Percentiles rank a stretch among this genome's conserved stretches.
Conservation (phyloP, 768 basidiomycete species). For the Lactarius indigo region DNA sequence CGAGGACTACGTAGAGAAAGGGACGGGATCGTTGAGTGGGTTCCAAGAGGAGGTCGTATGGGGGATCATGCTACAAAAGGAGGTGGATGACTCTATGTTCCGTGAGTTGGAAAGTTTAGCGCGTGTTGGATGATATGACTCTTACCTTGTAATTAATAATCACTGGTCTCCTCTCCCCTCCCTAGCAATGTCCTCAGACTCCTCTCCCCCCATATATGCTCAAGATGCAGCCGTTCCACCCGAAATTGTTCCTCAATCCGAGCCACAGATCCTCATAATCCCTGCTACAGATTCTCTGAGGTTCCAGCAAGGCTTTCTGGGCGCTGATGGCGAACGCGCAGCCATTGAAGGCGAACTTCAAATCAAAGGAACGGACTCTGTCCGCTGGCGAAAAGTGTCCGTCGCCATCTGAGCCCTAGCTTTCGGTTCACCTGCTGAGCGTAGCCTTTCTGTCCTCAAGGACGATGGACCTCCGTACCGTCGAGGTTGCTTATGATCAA, state of each 20-base stretch:
- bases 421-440: conserved; percentile 21
- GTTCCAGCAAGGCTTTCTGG: conserved; percentile 85
- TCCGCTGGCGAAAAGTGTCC: conserved; percentile 68
- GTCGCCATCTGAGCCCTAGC: conserved; percentile 34
- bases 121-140: conserved; percentile 49
- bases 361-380: conserved; percentile 62
- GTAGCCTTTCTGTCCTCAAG: conserved; percentile 36
- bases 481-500: conserved; percentile 57
- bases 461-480: conserved; percentile 59
- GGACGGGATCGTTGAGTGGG: conserved; percentile 71
- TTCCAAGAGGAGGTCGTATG: conserved; percentile 63
- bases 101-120: conserved; percentile 76
- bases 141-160: not conserved
- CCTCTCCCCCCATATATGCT: conserved; percentile 23
- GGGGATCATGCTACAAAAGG: conserved; percentile 68
- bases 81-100: conserved; percentile 73
- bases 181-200: conserved; percentile 13
- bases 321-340: conserved; percentile 77
- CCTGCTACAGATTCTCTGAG: conserved; percentile 66
- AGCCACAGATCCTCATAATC: conserved; percentile 69
- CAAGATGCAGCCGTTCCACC: conserved; percentile 3
- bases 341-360: conserved; percentile 87
- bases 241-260: conserved; percentile 1
- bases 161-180: not conserved
- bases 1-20: conserved; percentile 62